phyloP scores from a whole-genome alignment of 2,329 filamentous ascomycete species.

The Diaporthe helianthi region DNA sequence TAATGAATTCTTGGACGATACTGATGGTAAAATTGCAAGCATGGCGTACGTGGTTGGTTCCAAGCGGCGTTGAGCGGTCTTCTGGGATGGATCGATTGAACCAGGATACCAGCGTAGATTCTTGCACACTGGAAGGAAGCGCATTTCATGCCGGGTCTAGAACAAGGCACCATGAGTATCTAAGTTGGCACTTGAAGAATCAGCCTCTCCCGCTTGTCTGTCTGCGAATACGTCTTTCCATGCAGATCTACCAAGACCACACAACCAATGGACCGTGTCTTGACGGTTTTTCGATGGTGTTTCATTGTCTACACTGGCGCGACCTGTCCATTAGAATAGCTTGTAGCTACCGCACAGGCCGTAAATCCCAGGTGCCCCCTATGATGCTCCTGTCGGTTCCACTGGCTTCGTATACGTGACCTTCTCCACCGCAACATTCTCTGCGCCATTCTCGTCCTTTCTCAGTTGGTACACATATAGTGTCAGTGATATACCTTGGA shows the following conservation, averaged over 20 bases:
- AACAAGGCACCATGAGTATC: constrained; percentile 28
- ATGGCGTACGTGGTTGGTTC: constrained; percentile 13
- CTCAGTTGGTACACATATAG: constrained; percentile 91
- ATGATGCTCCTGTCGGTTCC: constrained; percentile 61
- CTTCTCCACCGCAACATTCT: constrained; percentile 85
- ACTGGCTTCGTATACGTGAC: constrained; percentile 84
- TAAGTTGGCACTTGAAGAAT: constrained; percentile 15
- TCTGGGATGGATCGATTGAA: background rate
- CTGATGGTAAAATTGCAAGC: background rate
- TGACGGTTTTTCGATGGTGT: background rate
- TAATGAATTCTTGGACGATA: constrained; percentile 44
- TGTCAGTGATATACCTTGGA: constrained; percentile 94
- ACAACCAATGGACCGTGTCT: background rate
- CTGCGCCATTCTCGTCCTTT: constrained; percentile 77
- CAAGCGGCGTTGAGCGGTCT: background rate
- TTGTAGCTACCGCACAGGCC: background rate
- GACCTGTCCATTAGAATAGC: background rate
- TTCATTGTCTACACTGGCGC: background rate
- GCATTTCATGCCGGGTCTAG: constrained; percentile 4
- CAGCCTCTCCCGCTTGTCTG: background rate
- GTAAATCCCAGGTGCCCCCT: constrained; percentile 41
- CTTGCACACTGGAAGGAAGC: constrained; percentile 28
- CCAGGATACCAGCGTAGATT: constrained; percentile 29
- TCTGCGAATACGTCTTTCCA: background rate
- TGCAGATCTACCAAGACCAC: background rate